Evolutionary conservation across 2,329 filamentous ascomycete genomes (phyloP).

Genomic region (Pezicula rhizophila): DNA sequence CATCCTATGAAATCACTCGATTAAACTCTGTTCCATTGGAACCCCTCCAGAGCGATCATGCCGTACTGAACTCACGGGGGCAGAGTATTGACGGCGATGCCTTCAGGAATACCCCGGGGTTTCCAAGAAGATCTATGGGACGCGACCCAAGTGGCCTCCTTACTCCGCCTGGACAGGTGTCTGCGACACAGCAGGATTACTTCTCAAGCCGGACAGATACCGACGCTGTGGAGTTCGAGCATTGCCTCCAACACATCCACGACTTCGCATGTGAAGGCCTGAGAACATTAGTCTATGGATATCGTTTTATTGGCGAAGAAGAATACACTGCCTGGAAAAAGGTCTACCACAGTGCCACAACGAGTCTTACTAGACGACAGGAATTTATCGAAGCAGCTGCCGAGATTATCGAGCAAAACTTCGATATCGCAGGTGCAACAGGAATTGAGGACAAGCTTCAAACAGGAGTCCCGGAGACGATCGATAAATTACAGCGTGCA

Average conservation of each 20-base stretch:
- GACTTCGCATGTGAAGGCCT: slow-evolving; percentile 84
- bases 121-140: too few species aligned
- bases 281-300: slow-evolving; percentile 77
- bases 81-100: too few species aligned
- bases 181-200: too few species aligned
- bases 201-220: slow-evolving; percentile 27
- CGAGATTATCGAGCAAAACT: slow-evolving; percentile 71
- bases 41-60: slow-evolving; percentile 28
- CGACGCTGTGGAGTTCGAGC: slow-evolving; percentile 51
- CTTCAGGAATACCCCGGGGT: too few species aligned
- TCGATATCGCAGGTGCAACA: slow-evolving; percentile 83
- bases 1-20: background rate
- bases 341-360: slow-evolving; percentile 72
- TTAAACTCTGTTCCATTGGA: slow-evolving; percentile 31
- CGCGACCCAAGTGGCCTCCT: too few species aligned
- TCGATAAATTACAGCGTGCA: slow-evolving; percentile 79
- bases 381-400: slow-evolving; percentile 72
- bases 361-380: slow-evolving; percentile 74
- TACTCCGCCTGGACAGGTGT: too few species aligned
- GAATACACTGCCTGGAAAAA: slow-evolving; percentile 74
- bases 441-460: slow-evolving; percentile 94
- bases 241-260: slow-evolving; percentile 81
- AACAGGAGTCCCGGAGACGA: slow-evolving; percentile 81
- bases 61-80: too few species aligned
- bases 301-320: slow-evolving; percentile 67